Conservation (phyloP, 768 basidiomycete species). For the Trametes villosa region DNA sequence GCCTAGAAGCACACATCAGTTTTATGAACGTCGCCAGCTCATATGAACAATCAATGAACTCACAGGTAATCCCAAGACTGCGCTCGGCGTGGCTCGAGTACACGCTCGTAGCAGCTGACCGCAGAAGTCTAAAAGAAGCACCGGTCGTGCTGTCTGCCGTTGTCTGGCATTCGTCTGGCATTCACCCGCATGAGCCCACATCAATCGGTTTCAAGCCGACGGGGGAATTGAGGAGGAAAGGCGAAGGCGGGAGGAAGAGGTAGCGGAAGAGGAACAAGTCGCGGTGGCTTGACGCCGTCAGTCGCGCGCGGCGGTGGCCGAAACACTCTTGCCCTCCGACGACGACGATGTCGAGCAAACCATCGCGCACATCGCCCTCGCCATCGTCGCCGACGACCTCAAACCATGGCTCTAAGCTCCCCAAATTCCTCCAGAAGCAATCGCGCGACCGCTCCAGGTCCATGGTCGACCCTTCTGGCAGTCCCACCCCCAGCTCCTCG, state of each 20-base stretch:
- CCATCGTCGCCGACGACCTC: constrained; percentile 47
- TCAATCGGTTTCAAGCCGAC: background rate
- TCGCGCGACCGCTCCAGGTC: constrained; percentile 65
- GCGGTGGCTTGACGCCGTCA: constrained; percentile 6
- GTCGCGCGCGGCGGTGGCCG: constrained; percentile 14
- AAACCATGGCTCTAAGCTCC: constrained; percentile 55
- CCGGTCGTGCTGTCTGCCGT: background rate
- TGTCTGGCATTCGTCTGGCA: background rate
- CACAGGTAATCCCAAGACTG: too few relatives aligned
- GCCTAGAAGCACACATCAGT: too few relatives aligned
- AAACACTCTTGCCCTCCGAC: constrained; percentile 26
- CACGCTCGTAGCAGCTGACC: background rate
- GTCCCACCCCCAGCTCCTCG: constrained; percentile 45
- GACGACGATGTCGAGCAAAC: constrained; percentile 51
- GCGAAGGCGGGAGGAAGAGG: background rate
- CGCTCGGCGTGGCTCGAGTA: too few relatives aligned
- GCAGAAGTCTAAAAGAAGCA: background rate
- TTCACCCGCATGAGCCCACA: background rate
- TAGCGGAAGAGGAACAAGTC: background rate
- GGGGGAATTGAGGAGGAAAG: background rate
- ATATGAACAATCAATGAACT: too few relatives aligned
- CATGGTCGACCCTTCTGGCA: constrained; percentile 43
- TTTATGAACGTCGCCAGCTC: too few relatives aligned
- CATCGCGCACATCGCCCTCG: constrained; percentile 46
- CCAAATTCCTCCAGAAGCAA: constrained; percentile 72